These are phyloP conservation scores for Penicillium freii DNA, from an alignment of 2,329 filamentous ascomycete species.

Conservation along the genomic window DNA sequence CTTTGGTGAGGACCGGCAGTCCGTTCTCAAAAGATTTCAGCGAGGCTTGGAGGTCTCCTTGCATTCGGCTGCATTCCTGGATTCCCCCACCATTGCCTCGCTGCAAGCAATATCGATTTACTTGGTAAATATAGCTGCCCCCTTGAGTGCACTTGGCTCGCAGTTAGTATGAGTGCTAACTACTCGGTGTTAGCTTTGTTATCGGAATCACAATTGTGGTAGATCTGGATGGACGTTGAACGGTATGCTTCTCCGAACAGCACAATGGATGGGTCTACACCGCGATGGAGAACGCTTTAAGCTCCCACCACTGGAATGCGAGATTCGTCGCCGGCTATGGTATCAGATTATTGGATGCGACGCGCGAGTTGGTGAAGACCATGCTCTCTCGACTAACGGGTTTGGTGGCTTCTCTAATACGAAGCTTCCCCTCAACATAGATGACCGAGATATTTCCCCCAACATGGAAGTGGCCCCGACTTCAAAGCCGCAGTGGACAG, in stretches of 20 bases:
- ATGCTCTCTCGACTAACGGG: neutral
- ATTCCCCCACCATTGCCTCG: neutral
- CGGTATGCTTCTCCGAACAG: neutral
- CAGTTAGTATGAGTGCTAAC: neutral
- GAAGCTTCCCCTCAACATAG: neutral
- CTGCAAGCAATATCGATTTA: neutral
- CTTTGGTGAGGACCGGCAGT: neutral
- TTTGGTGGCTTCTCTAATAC: neutral
- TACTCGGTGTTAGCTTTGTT: neutral
- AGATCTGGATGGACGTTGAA: neutral
- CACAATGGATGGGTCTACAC: neutral
- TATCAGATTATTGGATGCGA: neutral
- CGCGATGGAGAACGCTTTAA: neutral
- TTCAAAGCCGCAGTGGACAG: neutral
- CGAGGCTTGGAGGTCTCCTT: neutral
- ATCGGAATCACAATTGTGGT: neutral
- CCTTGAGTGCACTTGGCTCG: neutral
- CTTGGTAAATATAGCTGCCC: neutral
- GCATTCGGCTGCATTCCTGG: neutral
- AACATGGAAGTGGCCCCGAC: neutral
- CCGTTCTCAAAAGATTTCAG: neutral
- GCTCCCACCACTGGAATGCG: neutral
- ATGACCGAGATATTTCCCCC: neutral
- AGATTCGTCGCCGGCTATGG: neutral
- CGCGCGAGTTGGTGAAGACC: neutral